A percentile compares a stretch with the other conserved stretches of the same genome.
Evolutionary conservation across 306 rosid genomes (phyloP).

Genomic region (Pueraria montana): DNA sequence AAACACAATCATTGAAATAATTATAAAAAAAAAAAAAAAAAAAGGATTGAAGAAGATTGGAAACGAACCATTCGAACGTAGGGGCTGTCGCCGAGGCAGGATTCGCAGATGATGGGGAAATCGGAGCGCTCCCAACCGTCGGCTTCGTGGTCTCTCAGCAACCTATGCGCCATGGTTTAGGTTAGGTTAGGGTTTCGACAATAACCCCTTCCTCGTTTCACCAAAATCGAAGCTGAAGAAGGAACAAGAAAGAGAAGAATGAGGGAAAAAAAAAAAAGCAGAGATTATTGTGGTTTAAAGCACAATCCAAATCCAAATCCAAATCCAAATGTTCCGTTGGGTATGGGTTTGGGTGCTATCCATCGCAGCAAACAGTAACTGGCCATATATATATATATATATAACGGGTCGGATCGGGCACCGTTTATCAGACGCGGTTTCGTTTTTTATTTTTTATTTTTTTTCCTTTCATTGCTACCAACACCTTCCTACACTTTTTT

Average conservation of each 20-base stretch:
- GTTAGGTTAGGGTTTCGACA: conserved; percentile 9
- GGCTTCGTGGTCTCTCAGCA: conserved; percentile 69
- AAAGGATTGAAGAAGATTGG: not conserved
- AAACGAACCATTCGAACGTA: conserved; percentile 65
- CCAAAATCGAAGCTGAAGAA: not conserved
- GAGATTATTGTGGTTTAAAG: not conserved
- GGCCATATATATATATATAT: too few species aligned
- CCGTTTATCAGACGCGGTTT: too few species aligned
- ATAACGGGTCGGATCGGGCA: too few species aligned
- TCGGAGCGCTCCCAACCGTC: conserved; percentile 77
- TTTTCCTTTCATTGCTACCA: too few species aligned
- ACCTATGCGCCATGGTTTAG: conserved; percentile 61
- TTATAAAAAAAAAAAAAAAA: not conserved
- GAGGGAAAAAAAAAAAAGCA: not conserved
- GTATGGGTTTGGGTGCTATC: too few species aligned
- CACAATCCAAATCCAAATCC: too few species aligned
- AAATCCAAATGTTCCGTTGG: too few species aligned
- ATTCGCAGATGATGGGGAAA: conserved; percentile 70
- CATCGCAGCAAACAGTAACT: too few species aligned
- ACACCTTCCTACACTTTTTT: too few species aligned
- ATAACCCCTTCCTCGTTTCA: not conserved
- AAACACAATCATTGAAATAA: not conserved
- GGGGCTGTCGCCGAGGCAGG: conserved; percentile 70
- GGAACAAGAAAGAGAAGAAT: not conserved
- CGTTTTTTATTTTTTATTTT: too few species aligned